phyloP scores from a whole-genome alignment of 2,329 filamentous ascomycete species.

The Neopestalotiopsis rosae region DNA sequence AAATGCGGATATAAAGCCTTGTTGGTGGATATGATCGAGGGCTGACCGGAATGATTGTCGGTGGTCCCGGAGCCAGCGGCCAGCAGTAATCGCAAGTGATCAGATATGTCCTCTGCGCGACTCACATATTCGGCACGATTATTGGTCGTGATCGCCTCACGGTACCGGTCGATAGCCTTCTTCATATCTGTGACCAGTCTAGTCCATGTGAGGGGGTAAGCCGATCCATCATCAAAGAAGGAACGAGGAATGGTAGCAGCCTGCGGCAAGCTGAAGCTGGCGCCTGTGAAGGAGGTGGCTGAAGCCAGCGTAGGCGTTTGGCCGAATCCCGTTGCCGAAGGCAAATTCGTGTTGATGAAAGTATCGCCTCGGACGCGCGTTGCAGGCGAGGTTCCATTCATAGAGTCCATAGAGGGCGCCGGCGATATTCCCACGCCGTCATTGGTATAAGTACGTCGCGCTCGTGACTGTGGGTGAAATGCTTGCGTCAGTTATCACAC shows the following conservation, averaged over 20 bases:
- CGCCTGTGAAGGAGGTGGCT: conserved; percentile 67
- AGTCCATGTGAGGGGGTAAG: conserved; percentile 85
- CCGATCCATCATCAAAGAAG: conserved; percentile 89
- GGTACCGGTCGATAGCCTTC: conserved; percentile 85
- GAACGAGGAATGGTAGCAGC: conserved; percentile 73
- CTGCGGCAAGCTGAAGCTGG: conserved; percentile 61
- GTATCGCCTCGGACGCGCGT: conserved; percentile 63
- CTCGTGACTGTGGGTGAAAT: conserved; percentile 52
- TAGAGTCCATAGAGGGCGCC: conserved; percentile 89
- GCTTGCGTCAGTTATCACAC: not conserved
- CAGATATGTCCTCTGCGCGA: conserved; percentile 96
- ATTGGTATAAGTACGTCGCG: conserved; percentile 67
- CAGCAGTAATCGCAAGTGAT: conserved; percentile 91
- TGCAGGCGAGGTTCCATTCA: conserved; percentile 71
- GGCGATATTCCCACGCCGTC: conserved; percentile 74
- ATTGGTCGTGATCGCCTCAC: conserved; percentile 83
- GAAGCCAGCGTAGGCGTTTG: conserved; percentile 59
- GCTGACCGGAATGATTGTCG: conserved; percentile 97
- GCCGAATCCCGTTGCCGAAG: conserved; percentile 38
- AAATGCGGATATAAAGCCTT: conserved; percentile 97
- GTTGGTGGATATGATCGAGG: conserved; percentile 98
- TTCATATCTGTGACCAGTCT: conserved; percentile 92
- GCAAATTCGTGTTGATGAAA: conserved; percentile 55
- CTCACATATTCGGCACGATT: conserved; percentile 90
- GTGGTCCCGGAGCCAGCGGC: conserved; percentile 96